Evolutionary conservation across 2,329 filamentous ascomycete species (phyloP).

Genomic region (Cytospora piceae): DNA sequence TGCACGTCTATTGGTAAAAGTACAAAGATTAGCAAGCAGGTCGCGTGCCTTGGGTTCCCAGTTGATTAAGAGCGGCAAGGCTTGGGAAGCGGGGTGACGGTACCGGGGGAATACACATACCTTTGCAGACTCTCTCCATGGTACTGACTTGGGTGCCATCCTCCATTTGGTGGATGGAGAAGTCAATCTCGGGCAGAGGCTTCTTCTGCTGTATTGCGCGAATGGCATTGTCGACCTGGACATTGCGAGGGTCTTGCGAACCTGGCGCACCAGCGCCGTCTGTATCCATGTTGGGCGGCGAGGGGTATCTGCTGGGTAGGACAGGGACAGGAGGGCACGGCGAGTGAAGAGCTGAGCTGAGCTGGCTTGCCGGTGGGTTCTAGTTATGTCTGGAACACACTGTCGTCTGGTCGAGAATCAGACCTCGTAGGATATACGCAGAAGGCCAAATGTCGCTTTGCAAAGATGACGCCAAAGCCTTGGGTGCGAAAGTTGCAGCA

Average conservation of each 20-base stretch:
- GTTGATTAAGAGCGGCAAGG: slow-evolving; percentile 27
- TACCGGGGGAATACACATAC: slow-evolving; percentile 53
- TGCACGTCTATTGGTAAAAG: slow-evolving; percentile 74
- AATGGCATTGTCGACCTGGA: slow-evolving; percentile 84
- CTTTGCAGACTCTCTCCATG: slow-evolving; percentile 96
- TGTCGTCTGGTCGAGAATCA: not conserved
- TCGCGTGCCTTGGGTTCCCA: slow-evolving; percentile 14
- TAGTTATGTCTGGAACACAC: not conserved
- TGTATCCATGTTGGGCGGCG: slow-evolving; percentile 51
- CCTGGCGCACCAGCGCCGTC: slow-evolving; percentile 45
- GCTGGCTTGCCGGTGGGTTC: not conserved
- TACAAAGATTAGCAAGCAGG: slow-evolving; percentile 9
- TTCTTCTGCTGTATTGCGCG: slow-evolving; percentile 94
- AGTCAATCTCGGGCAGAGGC: slow-evolving; percentile 96
- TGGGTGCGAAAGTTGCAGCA: slow-evolving; percentile 22
- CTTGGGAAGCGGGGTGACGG: slow-evolving; percentile 29
- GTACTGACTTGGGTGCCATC: slow-evolving; percentile 96
- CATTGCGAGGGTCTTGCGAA: slow-evolving; percentile 52
- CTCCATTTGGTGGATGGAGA: slow-evolving; percentile 97
- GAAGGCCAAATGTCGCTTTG: not conserved
- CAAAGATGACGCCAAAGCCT: slow-evolving; percentile 25
- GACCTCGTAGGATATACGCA: slow-evolving; percentile 4
- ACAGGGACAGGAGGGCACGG: slow-evolving; percentile 23
- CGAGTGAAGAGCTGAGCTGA: slow-evolving; percentile 4
- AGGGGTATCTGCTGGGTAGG: slow-evolving; percentile 11